Conservation (phyloP, 2,329 filamentous ascomycete genomes). For the Claviceps pazoutovae region DNA sequence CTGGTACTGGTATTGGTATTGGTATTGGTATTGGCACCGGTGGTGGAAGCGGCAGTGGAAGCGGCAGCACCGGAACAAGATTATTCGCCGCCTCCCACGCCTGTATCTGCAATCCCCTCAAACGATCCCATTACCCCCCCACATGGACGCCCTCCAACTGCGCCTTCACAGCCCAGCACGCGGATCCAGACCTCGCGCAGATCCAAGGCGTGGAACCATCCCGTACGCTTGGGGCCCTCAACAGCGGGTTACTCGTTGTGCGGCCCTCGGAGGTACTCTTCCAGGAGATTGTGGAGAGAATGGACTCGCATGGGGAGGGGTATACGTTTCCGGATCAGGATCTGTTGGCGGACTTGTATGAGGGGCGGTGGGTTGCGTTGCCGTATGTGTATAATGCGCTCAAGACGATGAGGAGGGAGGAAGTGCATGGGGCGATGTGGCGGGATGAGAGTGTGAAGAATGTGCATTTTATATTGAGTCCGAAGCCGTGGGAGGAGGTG, state of each 20-base stretch:
- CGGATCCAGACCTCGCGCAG: slow-evolving; percentile 32
- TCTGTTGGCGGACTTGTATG: slow-evolving; percentile 41
- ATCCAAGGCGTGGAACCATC: slow-evolving; percentile 28
- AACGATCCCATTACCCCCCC: slow-evolving; percentile 63
- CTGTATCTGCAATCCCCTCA: slow-evolving; percentile 73
- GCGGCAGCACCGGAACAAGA: background rate
- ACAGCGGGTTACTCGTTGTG: slow-evolving; percentile 44
- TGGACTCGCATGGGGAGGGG: slow-evolving; percentile 31
- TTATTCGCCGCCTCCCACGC: slow-evolving; percentile 74
- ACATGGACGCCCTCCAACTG: slow-evolving; percentile 50
- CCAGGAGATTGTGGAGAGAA: slow-evolving; percentile 33
- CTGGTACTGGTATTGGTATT: too few relatives aligned
- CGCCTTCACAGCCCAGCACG: slow-evolving; percentile 42
- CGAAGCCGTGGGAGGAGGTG: slow-evolving; percentile 47
- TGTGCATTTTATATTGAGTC: slow-evolving; percentile 45
- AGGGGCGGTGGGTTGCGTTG: slow-evolving; percentile 40
- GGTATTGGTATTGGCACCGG: too few relatives aligned
- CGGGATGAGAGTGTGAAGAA: slow-evolving; percentile 44
- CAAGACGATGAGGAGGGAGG: slow-evolving; percentile 41
- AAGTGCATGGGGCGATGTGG: slow-evolving; percentile 43
- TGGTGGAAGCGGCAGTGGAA: background rate
- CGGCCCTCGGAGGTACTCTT: slow-evolving; percentile 35
- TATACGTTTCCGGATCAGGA: slow-evolving; percentile 48
- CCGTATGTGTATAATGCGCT: slow-evolving; percentile 50
- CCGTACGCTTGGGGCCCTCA: slow-evolving; percentile 27